A percentile compares a stretch with the other conserved stretches of the same genome.
These are phyloP conservation scores for Eragrostis tef DNA, from an alignment of 202 grass and related monocot species.

Conservation along the genomic window DNA sequence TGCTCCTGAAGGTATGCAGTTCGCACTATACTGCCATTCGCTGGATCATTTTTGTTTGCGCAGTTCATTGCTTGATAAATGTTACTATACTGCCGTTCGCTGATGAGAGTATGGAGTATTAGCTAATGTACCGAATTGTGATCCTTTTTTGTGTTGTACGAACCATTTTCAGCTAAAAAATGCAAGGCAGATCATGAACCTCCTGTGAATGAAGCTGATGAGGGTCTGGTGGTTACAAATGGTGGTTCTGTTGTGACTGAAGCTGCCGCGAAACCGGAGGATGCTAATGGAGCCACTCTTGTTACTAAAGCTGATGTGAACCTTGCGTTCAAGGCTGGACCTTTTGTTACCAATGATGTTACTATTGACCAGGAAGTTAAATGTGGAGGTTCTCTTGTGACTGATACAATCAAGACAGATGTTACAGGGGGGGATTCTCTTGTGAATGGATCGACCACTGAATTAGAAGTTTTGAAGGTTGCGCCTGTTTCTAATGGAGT, in stretches of 20 bases:
- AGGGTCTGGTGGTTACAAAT: not conserved
- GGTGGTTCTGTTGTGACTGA: not conserved
- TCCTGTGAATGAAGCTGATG: not conserved
- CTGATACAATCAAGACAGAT: not conserved
- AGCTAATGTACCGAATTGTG: not conserved
- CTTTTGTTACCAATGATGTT: conserved; percentile 6
- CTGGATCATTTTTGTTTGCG: not conserved
- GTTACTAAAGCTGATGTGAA: not conserved
- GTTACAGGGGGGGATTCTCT: conserved; percentile 6
- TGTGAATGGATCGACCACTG: not conserved
- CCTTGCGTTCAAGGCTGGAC: not conserved
- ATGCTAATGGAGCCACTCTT: not conserved
- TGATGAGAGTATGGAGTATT: too few relatives aligned
- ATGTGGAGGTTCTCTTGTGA: not conserved
- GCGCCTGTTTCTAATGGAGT: not conserved
- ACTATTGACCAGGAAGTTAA: not conserved
- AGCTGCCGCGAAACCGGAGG: not conserved
- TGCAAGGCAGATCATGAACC: conserved; percentile 11
- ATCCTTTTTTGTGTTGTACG: not conserved
- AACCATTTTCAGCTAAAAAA: conserved; percentile 34
- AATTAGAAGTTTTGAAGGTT: conserved; percentile 21
- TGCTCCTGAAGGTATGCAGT: conserved; percentile 42
- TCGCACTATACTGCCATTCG: not conserved
- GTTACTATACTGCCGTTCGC: not conserved
- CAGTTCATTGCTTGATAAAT: not conserved